phyloP scores from a whole-genome alignment of 179 eudicot species.

The Silene noctiflora region DNA sequence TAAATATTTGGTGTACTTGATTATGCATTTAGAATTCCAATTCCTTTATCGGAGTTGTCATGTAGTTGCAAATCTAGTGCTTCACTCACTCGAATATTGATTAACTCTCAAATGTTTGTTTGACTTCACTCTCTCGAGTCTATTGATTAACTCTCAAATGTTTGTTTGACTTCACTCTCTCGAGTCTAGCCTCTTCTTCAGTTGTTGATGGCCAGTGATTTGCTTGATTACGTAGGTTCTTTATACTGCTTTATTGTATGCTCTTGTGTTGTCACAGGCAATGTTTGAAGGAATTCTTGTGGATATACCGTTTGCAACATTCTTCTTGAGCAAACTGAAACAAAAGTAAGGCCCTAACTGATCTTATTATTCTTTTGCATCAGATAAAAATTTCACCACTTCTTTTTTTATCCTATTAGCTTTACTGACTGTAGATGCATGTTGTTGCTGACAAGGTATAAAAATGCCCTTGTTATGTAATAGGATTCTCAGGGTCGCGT shows the following conservation, averaged over 20 bases:
- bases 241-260: not conserved
- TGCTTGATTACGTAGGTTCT: not conserved
- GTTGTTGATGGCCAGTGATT: slow-evolving; percentile 1
- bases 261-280: slow-evolving; percentile 49
- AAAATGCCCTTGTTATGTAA: too few species aligned
- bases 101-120: not conserved
- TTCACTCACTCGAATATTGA: too few species aligned
- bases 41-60: too few species aligned
- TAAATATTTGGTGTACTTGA: too few species aligned
- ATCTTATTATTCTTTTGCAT: not conserved
- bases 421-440: not conserved
- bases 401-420: not conserved
- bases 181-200: not conserved
- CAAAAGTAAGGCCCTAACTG: slow-evolving; percentile 63
- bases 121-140: not conserved
- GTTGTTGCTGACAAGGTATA: too few species aligned
- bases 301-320: slow-evolving; percentile 96
- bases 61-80: too few species aligned
- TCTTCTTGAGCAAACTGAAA: slow-evolving; percentile 95
- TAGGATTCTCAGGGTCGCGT: too few species aligned
- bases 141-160: not conserved
- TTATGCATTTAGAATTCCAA: too few species aligned
- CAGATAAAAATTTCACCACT: not conserved
- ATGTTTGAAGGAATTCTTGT: slow-evolving; percentile 99
- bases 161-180: not conserved